Evolutionary conservation across 2,329 filamentous ascomycete species (phyloP).

Genomic region (Calonectria pseudoturangicola): DNA sequence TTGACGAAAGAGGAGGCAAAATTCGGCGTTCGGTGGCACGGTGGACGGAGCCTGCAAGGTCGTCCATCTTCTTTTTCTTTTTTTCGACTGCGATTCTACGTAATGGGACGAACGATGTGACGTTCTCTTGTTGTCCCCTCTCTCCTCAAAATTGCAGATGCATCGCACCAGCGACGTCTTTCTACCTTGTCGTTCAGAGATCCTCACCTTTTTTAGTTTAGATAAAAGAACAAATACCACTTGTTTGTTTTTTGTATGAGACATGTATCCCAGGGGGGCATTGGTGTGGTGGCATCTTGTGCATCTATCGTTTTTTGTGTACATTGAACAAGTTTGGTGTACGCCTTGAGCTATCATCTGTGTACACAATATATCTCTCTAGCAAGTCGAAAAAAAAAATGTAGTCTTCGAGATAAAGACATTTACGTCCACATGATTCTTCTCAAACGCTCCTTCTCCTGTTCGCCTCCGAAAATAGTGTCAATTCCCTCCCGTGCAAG

Average conservation of each 20-base stretch:
- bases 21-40: slow-evolving; percentile 42
- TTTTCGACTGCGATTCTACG: slow-evolving; percentile 26
- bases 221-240: slow-evolving; percentile 41
- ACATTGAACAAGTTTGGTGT: background rate
- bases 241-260: slow-evolving; percentile 8
- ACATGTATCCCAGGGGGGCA: background rate
- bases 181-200: slow-evolving; percentile 28
- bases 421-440: slow-evolving; percentile 67
- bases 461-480: slow-evolving; percentile 79
- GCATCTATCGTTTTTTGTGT: background rate
- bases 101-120: slow-evolving; percentile 38
- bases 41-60: slow-evolving; percentile 30
- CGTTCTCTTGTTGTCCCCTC: slow-evolving; percentile 28
- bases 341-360: background rate
- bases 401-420: no score
- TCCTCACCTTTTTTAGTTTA: slow-evolving; percentile 34
- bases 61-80: slow-evolving; percentile 30
- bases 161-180: slow-evolving; percentile 29
- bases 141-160: slow-evolving; percentile 39
- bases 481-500: slow-evolving; percentile 78
- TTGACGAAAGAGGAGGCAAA: slow-evolving; percentile 32
- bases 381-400: background rate
- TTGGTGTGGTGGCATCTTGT: background rate
- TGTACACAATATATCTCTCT: background rate
- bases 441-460: slow-evolving; percentile 75